Conservation (phyloP, 177 flowering plant species). For the Vitis hybrid region DNA sequence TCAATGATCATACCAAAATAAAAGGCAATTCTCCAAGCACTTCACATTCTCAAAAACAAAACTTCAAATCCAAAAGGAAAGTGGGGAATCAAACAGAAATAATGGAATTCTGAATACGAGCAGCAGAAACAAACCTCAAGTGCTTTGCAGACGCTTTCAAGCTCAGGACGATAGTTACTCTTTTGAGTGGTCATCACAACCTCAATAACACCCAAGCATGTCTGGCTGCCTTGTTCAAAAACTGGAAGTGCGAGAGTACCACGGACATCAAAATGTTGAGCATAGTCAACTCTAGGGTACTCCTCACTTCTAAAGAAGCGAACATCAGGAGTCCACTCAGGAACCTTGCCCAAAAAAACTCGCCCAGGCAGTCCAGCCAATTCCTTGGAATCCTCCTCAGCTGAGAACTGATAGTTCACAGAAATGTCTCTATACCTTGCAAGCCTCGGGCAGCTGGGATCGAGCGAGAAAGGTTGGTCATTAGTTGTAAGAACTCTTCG, state of each 20-base stretch:
- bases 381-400: constrained; percentile 54
- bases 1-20: no score
- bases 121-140: constrained; percentile 59
- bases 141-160: constrained; percentile 84
- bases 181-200: constrained; percentile 65
- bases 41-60: not conserved
- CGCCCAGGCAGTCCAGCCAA: constrained; percentile 78
- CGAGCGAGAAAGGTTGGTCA: constrained; percentile 52
- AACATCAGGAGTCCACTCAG: constrained; percentile 97
- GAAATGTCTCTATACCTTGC: constrained; percentile 70
- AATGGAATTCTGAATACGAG: not conserved
- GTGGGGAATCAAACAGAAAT: not conserved
- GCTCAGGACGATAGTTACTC: constrained; percentile 58
- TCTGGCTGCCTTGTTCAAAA: constrained; percentile 65
- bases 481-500: constrained; percentile 47
- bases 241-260: constrained; percentile 89
- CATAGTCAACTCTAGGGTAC: constrained; percentile 63
- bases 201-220: constrained; percentile 89
- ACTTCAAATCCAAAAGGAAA: not conserved
- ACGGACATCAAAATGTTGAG: constrained; percentile 59
- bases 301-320: constrained; percentile 68
- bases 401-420: constrained; percentile 57
- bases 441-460: constrained; percentile 42
- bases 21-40: no score
- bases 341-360: constrained; percentile 71